These are phyloP conservation scores for Asterella californica DNA, from an alignment of 225 moss, liverwort and hornwort species.

Conservation along the genomic window DNA sequence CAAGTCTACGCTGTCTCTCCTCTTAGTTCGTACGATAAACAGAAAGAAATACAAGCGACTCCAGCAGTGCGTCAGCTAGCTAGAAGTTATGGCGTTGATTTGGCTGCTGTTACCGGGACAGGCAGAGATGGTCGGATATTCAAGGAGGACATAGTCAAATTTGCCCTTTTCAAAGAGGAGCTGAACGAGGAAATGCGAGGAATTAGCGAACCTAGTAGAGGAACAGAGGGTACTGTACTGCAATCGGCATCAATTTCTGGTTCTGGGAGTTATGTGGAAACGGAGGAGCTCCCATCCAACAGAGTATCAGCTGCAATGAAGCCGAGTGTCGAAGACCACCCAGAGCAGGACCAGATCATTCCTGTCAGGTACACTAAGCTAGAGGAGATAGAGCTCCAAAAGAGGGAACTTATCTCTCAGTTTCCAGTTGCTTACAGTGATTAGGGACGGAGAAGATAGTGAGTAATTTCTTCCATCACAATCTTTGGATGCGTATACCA, in stretches of 20 bases:
- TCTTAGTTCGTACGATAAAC: constrained; percentile 5
- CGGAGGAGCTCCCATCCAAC: constrained; percentile 9
- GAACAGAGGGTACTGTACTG: constrained; percentile 30
- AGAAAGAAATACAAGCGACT: constrained; percentile 45
- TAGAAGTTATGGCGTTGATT: constrained; percentile 57
- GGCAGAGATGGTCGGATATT: constrained; percentile 66
- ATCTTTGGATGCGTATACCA: background rate
- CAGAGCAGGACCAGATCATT: constrained; percentile 56
- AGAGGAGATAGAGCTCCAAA: background rate
- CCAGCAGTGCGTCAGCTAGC: constrained; percentile 82
- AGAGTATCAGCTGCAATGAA: constrained; percentile 17
- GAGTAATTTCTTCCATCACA: background rate
- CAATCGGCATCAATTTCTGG: constrained; percentile 21
- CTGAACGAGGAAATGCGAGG: constrained; percentile 67
- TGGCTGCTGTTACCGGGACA: constrained; percentile 48
- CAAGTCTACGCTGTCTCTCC: background rate
- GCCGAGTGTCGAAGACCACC: constrained; percentile 17
- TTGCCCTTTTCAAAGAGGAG: constrained; percentile 54
- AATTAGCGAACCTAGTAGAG: constrained; percentile 30
- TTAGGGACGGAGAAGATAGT: too few relatives aligned
- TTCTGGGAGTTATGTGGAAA: constrained; percentile 17
- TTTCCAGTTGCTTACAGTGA: background rate
- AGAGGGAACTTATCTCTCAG: background rate
- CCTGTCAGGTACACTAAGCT: constrained; percentile 55
- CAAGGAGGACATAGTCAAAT: constrained; percentile 62